Conservation (phyloP, 805 yeast genomes). For the Cyberlindnera suaveolens region DNA sequence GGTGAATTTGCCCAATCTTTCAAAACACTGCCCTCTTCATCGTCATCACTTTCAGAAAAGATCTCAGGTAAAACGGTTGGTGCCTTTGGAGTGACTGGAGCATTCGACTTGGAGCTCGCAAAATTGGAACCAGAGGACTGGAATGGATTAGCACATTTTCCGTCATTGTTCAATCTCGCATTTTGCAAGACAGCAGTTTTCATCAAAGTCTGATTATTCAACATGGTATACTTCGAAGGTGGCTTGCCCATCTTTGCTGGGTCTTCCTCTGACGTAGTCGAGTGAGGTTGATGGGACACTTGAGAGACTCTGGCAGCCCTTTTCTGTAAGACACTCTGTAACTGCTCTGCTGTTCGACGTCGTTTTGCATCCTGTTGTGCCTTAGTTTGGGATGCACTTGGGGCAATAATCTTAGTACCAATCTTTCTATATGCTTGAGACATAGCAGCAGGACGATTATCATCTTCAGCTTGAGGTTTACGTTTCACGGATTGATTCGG, state of each 20-base stretch:
- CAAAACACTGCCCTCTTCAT: constrained; percentile 40
- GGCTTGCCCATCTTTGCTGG: constrained; percentile 6
- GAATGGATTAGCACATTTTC: constrained; percentile 10
- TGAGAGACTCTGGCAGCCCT: constrained; percentile 23
- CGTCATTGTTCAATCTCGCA: constrained; percentile 22
- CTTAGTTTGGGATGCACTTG: constrained; percentile 11
- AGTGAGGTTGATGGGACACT: background rate
- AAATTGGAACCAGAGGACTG: constrained; percentile 4
- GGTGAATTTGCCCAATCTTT: constrained; percentile 63
- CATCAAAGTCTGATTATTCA: constrained; percentile 24
- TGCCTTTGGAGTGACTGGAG: constrained; percentile 16
- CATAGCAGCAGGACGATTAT: background rate
- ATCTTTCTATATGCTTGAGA: constrained; percentile 20
- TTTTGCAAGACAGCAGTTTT: constrained; percentile 29
- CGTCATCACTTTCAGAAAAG: constrained; percentile 48
- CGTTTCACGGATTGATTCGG: constrained; percentile 4
- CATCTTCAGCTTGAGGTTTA: constrained; percentile 20
- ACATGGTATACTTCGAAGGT: constrained; percentile 8
- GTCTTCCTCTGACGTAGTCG: constrained; percentile 2
- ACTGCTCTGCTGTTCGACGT: constrained; percentile 21
- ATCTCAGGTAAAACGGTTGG: constrained; percentile 37
- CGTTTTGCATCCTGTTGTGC: constrained; percentile 21
- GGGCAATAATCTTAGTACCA: constrained; percentile 20
- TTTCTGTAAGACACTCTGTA: constrained; percentile 16
- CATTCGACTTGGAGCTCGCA: constrained; percentile 3